phyloP scores from a whole-genome alignment of 129 eudicot genomes.

The Flaveria brownii region DNA sequence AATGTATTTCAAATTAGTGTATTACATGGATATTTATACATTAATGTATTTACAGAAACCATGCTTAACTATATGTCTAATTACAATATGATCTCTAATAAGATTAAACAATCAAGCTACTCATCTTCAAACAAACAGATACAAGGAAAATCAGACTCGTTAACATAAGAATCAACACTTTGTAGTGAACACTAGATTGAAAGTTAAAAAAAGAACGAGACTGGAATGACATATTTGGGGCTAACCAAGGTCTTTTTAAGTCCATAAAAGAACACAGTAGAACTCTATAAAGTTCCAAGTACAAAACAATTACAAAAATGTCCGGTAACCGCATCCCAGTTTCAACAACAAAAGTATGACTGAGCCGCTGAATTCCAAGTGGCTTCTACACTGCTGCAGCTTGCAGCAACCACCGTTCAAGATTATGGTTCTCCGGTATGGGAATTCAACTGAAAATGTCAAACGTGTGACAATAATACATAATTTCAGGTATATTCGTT shows the following conservation, averaged over 20 bases:
- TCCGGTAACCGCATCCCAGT: slow-evolving; percentile 19
- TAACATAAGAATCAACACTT: slow-evolving; percentile 14
- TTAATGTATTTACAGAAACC: no score
- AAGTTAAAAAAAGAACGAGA: neutral
- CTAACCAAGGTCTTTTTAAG: slow-evolving; percentile 5
- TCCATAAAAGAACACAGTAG: slow-evolving; percentile 11
- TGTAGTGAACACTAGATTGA: neutral
- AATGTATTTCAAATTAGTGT: neutral
- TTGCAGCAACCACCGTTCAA: slow-evolving; percentile 27
- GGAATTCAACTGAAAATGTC: slow-evolving; percentile 38
- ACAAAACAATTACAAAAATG: slow-evolving; percentile 21
- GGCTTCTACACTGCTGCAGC: slow-evolving; percentile 29
- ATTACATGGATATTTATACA: no score
- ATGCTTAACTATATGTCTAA: no score
- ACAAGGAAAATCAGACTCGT: slow-evolving; percentile 2
- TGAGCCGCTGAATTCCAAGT: slow-evolving; percentile 26
- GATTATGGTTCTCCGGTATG: slow-evolving; percentile 21
- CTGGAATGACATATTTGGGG: slow-evolving; percentile 4
- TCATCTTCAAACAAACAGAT: neutral
- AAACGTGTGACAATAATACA: slow-evolving; percentile 24
- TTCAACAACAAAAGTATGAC: slow-evolving; percentile 34
- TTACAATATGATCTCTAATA: no score
- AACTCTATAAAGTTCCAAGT: slow-evolving; percentile 20
- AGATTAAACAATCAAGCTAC: neutral
- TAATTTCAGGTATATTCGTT: slow-evolving; percentile 17